Base-by-base conservation (phyloP, 768 basidiomycete species). In the Calocybe gangraenosa region DNA sequence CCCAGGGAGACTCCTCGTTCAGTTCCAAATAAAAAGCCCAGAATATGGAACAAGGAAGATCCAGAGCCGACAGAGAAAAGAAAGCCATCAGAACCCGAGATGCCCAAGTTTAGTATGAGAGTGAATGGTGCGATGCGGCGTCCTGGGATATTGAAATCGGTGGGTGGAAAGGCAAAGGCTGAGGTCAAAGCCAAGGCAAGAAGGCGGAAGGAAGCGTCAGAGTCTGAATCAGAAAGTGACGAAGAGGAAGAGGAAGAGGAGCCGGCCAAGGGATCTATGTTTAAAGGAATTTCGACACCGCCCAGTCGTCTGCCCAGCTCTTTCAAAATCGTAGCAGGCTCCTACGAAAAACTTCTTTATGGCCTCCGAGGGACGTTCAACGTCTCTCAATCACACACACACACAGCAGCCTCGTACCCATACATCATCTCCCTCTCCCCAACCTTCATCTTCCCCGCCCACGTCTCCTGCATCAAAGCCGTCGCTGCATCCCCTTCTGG, bases 311-410 rank as follows among this genome's bases (percentile, higher is more conserved):
- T 78, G 9, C 79, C 85, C 0, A 61, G 67, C 0, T 78, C 81
- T 2, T 97, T 96, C 74, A 85, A 90, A 64, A 65, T 98, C 51
- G 71, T 97, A 19, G 89, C 85, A 0, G 96, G 96, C 0, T 91
- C 94, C 14, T 99, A 98, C 64, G 96, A 99, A 71, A 96, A 94
- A 58, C 73, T 98, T 13, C 75, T 99, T 14, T 98, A 96, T 55
- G 94, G 94, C 10, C 70, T 96, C 14, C 77, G 91, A 47, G 91
- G 86, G 28, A 70, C 78, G 0, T 67, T 79, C 36, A 64, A 67
- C 14, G 44, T 61, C 25, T 20, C 40, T 28, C 22, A 20, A 18
- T 18, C 15, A 19, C 30, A 32, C n/a, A 33, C 17, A 6, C 7
- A 32, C 5, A 13, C 41, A 15, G 32, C 9, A 28, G 30, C 41